phyloP scores from a whole-genome alignment of 2,329 filamentous ascomycete species.

The Nemania bipapillata region DNA sequence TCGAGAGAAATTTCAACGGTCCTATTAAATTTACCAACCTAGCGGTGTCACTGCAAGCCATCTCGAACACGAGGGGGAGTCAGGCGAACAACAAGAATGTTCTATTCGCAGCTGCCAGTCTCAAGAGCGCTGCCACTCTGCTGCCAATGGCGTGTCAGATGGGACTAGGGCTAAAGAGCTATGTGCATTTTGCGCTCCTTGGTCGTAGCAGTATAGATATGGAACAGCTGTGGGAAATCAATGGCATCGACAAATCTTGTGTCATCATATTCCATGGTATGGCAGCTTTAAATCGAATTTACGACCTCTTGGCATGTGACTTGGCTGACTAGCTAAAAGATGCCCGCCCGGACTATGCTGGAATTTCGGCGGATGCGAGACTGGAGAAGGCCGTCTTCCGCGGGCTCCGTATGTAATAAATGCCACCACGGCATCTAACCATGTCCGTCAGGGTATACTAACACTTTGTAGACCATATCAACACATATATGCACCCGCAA shows the following conservation, averaged over 20 bases:
- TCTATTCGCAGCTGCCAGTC: slow-evolving; percentile 79
- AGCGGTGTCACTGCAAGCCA: slow-evolving; percentile 69
- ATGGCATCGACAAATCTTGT: slow-evolving; percentile 79
- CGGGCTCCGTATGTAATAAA: slow-evolving; percentile 67
- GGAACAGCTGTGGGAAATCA: slow-evolving; percentile 76
- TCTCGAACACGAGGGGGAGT: slow-evolving; percentile 64
- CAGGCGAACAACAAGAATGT: slow-evolving; percentile 72
- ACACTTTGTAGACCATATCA: slow-evolving; percentile 68
- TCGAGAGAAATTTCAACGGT: slow-evolving; percentile 71
- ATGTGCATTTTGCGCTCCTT: slow-evolving; percentile 84
- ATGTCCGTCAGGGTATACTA: slow-evolving; percentile 31
- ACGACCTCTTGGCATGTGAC: not conserved
- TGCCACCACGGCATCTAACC: not conserved
- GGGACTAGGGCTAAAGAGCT: slow-evolving; percentile 73
- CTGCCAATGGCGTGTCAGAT: slow-evolving; percentile 89
- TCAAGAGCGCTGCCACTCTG: slow-evolving; percentile 77
- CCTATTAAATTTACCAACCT: slow-evolving; percentile 75
- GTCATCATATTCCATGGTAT: slow-evolving; percentile 69
- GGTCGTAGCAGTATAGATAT: slow-evolving; percentile 76
- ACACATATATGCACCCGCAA: slow-evolving; percentile 79
- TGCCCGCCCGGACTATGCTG: slow-evolving; percentile 78
- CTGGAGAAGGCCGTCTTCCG: slow-evolving; percentile 72
- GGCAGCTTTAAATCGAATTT: slow-evolving; percentile 32
- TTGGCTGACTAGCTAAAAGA: slow-evolving; percentile 60
- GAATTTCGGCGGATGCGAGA: slow-evolving; percentile 74